A percentile compares a stretch with the other conserved stretches of the same genome.
Evolutionary conservation across 441 rosid species (phyloP).

Genomic region (Pelargonium australe): DNA sequence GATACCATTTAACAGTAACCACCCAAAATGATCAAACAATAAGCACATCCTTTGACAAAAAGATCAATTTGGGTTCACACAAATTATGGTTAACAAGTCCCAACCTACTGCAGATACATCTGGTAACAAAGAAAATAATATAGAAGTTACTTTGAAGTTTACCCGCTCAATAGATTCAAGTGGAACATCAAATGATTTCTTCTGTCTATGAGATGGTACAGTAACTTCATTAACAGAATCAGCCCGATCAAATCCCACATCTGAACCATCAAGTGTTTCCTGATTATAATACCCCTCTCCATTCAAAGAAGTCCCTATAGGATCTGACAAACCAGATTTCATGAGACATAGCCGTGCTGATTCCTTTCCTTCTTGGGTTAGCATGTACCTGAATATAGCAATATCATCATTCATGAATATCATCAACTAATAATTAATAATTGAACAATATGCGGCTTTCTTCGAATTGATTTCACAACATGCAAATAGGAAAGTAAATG

Average conservation of each 20-base stretch:
- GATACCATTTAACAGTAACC: background rate
- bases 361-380: slow-evolving; percentile 72
- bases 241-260: slow-evolving; percentile 26
- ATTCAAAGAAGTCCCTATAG: slow-evolving; percentile 30
- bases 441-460: background rate
- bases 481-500: slow-evolving; percentile 2
- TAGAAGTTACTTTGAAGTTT: slow-evolving; percentile 7
- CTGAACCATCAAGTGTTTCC: slow-evolving; percentile 21
- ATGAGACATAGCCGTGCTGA: slow-evolving; percentile 62
- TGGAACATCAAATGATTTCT: slow-evolving; percentile 45
- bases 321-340: slow-evolving; percentile 59
- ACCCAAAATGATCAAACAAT: no score
- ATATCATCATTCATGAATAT: background rate
- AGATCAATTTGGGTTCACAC: no score
- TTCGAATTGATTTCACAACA: background rate
- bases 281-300: slow-evolving; percentile 31
- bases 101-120: no score
- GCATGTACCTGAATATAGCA: slow-evolving; percentile 59
- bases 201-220: slow-evolving; percentile 21
- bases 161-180: slow-evolving; percentile 67
- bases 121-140: background rate
- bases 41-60: no score
- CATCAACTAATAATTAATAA: slow-evolving; percentile 5
- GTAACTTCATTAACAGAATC: slow-evolving; percentile 30
- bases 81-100: no score